Evolutionary conservation across 306 rosid species (phyloP).

Genomic region (Malus orientalis): DNA sequence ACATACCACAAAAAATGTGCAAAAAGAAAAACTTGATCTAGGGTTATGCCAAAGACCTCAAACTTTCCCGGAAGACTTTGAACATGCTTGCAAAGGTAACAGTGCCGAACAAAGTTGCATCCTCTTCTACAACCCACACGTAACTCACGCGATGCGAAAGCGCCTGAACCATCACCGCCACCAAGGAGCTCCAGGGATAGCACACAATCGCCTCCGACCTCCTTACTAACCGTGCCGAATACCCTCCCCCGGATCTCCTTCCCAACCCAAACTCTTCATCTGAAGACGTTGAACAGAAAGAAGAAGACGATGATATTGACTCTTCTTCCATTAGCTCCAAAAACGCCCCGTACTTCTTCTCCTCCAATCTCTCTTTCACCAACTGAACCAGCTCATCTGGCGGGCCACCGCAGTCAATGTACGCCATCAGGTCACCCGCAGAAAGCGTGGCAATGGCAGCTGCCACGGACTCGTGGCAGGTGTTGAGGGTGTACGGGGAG

Average conservation of each 20-base stretch:
- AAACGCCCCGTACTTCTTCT: conserved; percentile 29
- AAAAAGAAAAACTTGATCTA: neutral
- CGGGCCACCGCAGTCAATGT: conserved; percentile 56
- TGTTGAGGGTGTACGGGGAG: conserved; percentile 56
- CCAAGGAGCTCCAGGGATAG: conserved; percentile 70
- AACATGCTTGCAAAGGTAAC: conserved; percentile 59
- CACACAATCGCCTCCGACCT: conserved; percentile 69
- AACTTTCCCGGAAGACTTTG: conserved; percentile 55
- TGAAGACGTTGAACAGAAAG: conserved; percentile 47
- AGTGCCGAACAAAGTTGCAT: conserved; percentile 60
- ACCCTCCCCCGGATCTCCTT: conserved; percentile 48
- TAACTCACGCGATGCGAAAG: conserved; percentile 64
- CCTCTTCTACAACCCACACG: conserved; percentile 80
- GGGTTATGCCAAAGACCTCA: conserved; percentile 29
- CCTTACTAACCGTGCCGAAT: conserved; percentile 48
- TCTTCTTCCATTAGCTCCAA: conserved; percentile 64
- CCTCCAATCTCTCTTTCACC: conserved; percentile 52
- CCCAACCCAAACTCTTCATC: conserved; percentile 59
- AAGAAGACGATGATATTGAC: conserved; percentile 39
- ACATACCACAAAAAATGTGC: neutral
- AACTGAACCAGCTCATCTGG: conserved; percentile 64
- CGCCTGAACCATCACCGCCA: conserved; percentile 88
- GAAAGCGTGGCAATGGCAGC: conserved; percentile 67
- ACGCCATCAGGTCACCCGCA: conserved; percentile 64
- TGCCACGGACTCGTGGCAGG: conserved; percentile 38